phyloP scores from a whole-genome alignment of 148 eudicot genomes.

The Amaranthus palmeri region DNA sequence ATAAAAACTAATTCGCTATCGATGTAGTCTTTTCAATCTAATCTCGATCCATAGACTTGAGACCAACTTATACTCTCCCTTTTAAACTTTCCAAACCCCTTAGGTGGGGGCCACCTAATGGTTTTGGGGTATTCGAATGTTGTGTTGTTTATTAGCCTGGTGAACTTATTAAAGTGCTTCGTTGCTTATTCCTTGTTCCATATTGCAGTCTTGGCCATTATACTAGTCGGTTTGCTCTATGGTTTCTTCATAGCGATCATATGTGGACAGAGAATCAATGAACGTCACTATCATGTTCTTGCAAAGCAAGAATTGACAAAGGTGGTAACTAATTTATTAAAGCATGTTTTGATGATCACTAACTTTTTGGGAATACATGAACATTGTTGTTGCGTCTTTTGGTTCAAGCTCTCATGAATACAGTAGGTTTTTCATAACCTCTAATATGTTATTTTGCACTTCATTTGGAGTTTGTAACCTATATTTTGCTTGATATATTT shows the following conservation, averaged over 20 bases:
- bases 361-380: neutral
- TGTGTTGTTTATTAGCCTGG: neutral
- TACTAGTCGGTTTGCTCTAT: conserved; percentile 95
- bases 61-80: no score
- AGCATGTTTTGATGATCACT: neutral
- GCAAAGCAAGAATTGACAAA: conserved; percentile 98
- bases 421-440: no score
- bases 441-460: no score
- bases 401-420: neutral
- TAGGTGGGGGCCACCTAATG: no score
- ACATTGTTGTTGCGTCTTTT: neutral
- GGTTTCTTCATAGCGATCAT: conserved; percentile 98
- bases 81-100: no score
- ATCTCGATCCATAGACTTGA: no score
- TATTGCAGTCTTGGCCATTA: conserved; percentile 77
- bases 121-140: no score
- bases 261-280: conserved; percentile 93
- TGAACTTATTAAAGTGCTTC: neutral
- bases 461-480: no score
- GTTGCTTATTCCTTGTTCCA: neutral
- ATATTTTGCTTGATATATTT: no score
- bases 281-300: conserved; percentile 97
- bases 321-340: conserved; percentile 36
- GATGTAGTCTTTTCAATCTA: no score
- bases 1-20: no score